Percentiles rank a stretch among this genome's conserved stretches.
Evolutionary conservation across 2,329 filamentous ascomycete genomes (phyloP).

Genomic region (Verticillium zaregamsianum): DNA sequence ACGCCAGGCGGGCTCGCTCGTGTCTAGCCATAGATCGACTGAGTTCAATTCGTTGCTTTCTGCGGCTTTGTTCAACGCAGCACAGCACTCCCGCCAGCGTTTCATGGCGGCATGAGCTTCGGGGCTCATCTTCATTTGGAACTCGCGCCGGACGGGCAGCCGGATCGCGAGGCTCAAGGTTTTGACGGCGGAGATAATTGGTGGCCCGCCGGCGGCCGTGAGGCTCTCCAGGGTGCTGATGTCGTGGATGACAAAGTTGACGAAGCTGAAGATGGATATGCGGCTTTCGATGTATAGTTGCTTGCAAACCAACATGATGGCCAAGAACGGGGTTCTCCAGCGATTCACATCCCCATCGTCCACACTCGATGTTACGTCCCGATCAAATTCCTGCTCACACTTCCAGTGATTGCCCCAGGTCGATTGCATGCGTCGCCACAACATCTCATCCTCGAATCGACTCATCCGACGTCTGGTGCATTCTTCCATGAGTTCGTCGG

Average conservation of each 20-base stretch:
- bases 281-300: background rate
- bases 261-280: background rate
- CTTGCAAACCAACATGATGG: background rate
- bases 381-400: background rate
- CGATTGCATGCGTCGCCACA: background rate
- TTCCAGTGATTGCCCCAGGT: background rate
- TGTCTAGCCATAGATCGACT: background rate
- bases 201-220: too few species aligned
- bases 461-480: background rate
- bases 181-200: background rate
- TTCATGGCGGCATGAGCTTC: background rate
- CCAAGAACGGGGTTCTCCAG: background rate
- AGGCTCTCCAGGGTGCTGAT: background rate
- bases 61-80: background rate
- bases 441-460: background rate
- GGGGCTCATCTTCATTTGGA: background rate
- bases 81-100: background rate
- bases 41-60: background rate
- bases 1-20: background rate
- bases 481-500: background rate
- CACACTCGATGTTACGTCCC: background rate
- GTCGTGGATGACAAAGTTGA: background rate
- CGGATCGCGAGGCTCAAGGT: background rate
- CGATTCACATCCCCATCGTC: background rate
- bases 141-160: background rate